Evolutionary conservation across 1,284 basidiomycete genomes (phyloP), one percentile per base, ranked within the genome.

Genomic region (Pisolithus thermaeus): DNA sequence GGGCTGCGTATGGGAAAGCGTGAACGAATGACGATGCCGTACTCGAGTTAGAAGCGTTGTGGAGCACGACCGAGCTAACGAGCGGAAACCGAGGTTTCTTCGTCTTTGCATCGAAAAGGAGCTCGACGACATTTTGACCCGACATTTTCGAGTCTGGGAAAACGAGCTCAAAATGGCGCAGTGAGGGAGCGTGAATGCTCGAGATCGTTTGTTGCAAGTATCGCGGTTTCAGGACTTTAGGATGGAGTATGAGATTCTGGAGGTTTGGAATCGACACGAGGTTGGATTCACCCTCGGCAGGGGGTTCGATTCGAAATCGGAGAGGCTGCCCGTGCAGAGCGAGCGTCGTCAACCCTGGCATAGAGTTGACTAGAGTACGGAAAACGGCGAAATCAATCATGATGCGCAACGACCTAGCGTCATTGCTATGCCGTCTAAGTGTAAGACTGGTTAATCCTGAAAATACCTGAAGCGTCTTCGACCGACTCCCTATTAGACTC

Each of bases 131-230:
- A 44, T 50, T 67, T 44, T 64, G 63, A 1, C 65, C 66, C 4
- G 58, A 61, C 1, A 63, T 49, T 36, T 55, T 63, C 2, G 63
- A 64, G 42, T 68, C 65, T 4, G 65, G 65, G 35, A 69, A 65
- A 36, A 67, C 55, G 11, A 65, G 66, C 39, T 65, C 66, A 23
- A 65, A 67, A 25, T 66, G 66, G 36, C 60, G 66, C 12, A 65
- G 58, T 9, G 54, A 55, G 2, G 66, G 63, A 0, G 61, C 66
- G 16, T 57, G 54, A 23, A 64, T 61, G 32, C 63, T 58, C 7
- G 66, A 58, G 18, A 64, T 54, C 16, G 63, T 62, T 28, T 67
- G 58, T 46, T 67, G 66, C 44, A 67, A 51, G 49, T 64, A 68
- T 23, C 65, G 65, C 14, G 66, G 65, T 30, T 68, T 68, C 46